A percentile compares a stretch with the other conserved stretches of the same genome.
phyloP scores from a whole-genome alignment of 108 stramenopile species.

The Chaetoceros tenuissimus region DNA sequence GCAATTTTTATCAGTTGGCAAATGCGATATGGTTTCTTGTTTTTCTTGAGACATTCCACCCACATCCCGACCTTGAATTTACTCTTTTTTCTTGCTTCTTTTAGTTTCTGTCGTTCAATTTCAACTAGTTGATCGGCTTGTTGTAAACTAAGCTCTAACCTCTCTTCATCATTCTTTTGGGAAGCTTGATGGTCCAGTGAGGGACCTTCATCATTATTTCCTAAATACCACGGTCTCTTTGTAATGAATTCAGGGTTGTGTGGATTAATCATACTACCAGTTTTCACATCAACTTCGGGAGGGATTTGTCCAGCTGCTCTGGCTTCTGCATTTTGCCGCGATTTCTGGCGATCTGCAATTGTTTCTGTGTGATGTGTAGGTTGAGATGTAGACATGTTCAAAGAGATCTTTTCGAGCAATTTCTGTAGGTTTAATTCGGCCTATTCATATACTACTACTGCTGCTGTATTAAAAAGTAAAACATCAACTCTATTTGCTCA shows the following conservation, averaged over 20 bases:
- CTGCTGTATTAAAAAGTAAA: too few species aligned
- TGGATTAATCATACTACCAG: conserved; percentile 95
- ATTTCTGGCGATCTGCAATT: conserved; percentile 47
- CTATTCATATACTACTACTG: too few species aligned
- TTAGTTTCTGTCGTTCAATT: conserved; percentile 44
- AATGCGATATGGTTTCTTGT: conserved; percentile 75
- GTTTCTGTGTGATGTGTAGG: conserved; percentile 43
- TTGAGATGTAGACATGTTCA: conserved; percentile 5
- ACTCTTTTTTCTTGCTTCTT: conserved; percentile 23
- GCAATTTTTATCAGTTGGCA: conserved; percentile 68
- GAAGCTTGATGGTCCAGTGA: conserved; percentile 86
- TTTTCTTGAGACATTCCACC: conserved; percentile 82
- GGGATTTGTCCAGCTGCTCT: conserved; percentile 69
- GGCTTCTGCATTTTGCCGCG: conserved; percentile 65
- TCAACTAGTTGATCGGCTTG: conserved; percentile 52
- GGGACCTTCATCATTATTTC: conserved; percentile 65
- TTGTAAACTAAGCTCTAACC: conserved; percentile 29
- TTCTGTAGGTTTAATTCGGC: too few species aligned
- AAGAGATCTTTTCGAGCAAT: background rate
- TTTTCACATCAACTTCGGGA: conserved; percentile 83
- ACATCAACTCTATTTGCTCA: too few species aligned
- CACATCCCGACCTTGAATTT: conserved; percentile 69
- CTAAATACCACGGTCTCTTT: conserved; percentile 97
- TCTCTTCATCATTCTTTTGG: conserved; percentile 32
- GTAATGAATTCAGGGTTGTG: conserved; percentile 99